Evolutionary conservation across 495 filamentous ascomycete genomes (phyloP), one percentile per base, ranked within the genome.

Genomic region (Trichoderma orchidacearum): DNA sequence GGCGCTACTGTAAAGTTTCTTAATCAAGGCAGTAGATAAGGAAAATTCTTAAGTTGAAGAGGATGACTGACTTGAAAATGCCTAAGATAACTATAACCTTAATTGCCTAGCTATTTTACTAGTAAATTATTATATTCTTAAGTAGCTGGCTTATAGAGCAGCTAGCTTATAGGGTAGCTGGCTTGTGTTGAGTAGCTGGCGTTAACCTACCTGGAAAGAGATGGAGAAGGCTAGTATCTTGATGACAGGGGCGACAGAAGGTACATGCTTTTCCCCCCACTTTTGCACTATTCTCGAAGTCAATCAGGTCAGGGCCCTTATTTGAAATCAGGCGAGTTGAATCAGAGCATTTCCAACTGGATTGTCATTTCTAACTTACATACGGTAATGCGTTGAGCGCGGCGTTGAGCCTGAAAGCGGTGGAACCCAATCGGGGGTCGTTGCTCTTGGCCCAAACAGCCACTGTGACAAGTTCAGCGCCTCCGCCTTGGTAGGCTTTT

Each of bases 381-480:
- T 48, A 23, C 41, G 8, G 41, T 48, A 13, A 21, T 18, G 50
- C 21, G 54, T 56, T 57, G n/a, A 64, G 68, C 35, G 77, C 72
- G 68, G 75, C 84, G 0, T 78, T 74, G 28, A 84, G 82, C 64
- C 81, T 84, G 31, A 83, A 89, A 48, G 41, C 41, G 41, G 41
- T 48, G 41, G 41, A 27, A 48, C 41, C 41, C 21, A 48, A 48
- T 48, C 7, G 8, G 21, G 18, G 18, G 41, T 7, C 36, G 36
- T 8, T n/a, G 36, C 32, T 35, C 32, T 35, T 35, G 32, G 32
- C 32, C 32, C 32, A 13, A 35, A 35, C 32, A 13, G 32, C 32
- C 32, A 35, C 32, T 35, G 32, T n/a, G 32, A 35, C 32, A 15
- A 4, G 32, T 35, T n/a, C 32, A 35, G n/a, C n/a, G 32, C 32